Conservation (phyloP, 2,329 filamentous ascomycete genomes). For the Colletotrichum zoysiae region DNA sequence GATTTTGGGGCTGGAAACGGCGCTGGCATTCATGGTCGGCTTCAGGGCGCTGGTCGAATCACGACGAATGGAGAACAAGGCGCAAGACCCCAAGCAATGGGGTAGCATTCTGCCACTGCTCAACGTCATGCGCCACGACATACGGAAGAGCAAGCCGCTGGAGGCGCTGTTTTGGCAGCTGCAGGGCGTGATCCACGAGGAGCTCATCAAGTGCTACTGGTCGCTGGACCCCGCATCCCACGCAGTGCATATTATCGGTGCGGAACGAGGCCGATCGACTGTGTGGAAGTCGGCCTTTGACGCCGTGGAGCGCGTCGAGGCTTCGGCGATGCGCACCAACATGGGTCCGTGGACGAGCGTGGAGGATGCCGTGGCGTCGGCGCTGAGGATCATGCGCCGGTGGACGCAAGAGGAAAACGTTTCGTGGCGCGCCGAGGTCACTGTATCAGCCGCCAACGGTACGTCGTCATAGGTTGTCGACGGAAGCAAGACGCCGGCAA, state of each 20-base stretch:
- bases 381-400: conserved; percentile 55
- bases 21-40: conserved; percentile 65
- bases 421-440: conserved; percentile 59
- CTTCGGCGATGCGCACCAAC: conserved; percentile 44
- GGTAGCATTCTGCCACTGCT: conserved; percentile 60
- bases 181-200: conserved; percentile 59
- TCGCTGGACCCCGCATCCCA: conserved; percentile 46
- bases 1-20: conserved; percentile 62
- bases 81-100: conserved; percentile 58
- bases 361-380: conserved; percentile 57
- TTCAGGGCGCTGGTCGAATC: conserved; percentile 64
- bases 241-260: conserved; percentile 43
- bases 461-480: conserved; percentile 25
- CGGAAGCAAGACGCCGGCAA: conserved; percentile 1
- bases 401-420: conserved; percentile 61
- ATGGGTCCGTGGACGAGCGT: conserved; percentile 60
- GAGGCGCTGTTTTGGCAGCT: conserved; percentile 59
- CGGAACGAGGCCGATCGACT: conserved; percentile 47
- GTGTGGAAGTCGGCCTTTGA: conserved; percentile 51
- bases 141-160: conserved; percentile 51
- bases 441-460: conserved; percentile 34
- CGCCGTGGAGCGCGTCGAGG: conserved; percentile 48
- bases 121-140: conserved; percentile 55
- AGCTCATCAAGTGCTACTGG: conserved; percentile 56
- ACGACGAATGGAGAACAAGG: conserved; percentile 58